phyloP scores from a whole-genome alignment of 2,329 filamentous ascomycete species.

The Trichoderma breve region DNA sequence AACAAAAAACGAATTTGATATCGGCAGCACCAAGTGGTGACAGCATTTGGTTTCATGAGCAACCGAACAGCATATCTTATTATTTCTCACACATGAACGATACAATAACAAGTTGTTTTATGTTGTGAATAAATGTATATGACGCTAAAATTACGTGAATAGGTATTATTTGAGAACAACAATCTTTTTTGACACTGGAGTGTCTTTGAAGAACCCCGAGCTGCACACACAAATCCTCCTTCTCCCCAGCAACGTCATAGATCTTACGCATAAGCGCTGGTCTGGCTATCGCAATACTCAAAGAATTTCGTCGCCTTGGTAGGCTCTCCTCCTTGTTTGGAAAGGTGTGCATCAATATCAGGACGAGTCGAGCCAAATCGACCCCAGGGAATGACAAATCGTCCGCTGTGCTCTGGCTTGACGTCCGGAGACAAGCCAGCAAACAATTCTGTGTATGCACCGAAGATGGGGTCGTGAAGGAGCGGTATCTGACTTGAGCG shows the following conservation, averaged over 20 bases:
- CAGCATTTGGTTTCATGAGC: background rate
- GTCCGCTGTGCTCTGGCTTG: slow-evolving; percentile 30
- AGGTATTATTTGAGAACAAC: background rate
- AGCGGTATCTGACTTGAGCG: background rate
- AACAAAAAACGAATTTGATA: background rate
- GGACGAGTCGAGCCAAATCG: slow-evolving; percentile 10
- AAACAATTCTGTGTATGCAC: slow-evolving; percentile 50
- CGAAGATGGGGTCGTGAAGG: slow-evolving; percentile 34
- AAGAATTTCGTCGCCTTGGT: slow-evolving; percentile 7
- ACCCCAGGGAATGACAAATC: slow-evolving; percentile 18
- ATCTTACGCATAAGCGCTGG: background rate
- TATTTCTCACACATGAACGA: background rate
- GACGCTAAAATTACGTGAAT: background rate
- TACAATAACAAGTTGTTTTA: background rate
- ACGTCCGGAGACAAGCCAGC: slow-evolving; percentile 45
- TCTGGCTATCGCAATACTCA: slow-evolving; percentile 13
- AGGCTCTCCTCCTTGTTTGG: background rate
- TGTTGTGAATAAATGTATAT: background rate
- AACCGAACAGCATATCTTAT: too few relatives aligned
- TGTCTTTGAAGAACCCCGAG: background rate
- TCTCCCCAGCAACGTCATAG: background rate
- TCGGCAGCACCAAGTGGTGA: background rate
- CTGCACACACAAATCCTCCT: background rate
- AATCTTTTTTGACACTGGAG: background rate
- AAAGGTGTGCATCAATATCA: background rate